Evolutionary conservation across 768 basidiomycete species (phyloP).

Genomic region (Lanmaoa pseudosensibilis): DNA sequence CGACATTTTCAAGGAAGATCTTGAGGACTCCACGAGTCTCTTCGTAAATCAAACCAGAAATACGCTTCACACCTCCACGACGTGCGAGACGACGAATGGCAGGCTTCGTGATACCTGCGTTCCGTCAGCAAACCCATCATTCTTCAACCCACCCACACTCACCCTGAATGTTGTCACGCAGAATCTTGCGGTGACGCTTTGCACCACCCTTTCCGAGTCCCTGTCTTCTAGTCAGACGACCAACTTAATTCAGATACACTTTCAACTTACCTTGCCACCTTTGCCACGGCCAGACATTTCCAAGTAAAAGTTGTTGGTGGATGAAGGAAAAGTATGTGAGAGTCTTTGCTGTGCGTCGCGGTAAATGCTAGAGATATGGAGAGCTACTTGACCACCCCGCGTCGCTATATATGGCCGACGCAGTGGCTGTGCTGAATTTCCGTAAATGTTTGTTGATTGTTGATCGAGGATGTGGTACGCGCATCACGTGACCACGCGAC

Average conservation of each 20-base stretch:
- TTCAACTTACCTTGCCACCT: slow-evolving; percentile 72
- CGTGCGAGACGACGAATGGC: slow-evolving; percentile 94
- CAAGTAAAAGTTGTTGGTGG: slow-evolving; percentile 2
- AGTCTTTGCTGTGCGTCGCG: slow-evolving; percentile 4
- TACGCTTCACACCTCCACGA: slow-evolving; percentile 95
- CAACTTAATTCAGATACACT: background rate
- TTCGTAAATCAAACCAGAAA: slow-evolving; percentile 83
- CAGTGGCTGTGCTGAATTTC: slow-evolving; percentile 34
- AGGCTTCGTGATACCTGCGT: slow-evolving; percentile 87
- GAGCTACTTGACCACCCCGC: background rate
- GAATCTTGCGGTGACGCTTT: slow-evolving; percentile 94
- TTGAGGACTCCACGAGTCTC: slow-evolving; percentile 89
- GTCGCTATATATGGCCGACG: slow-evolving; percentile 22
- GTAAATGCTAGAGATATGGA: slow-evolving; percentile 4
- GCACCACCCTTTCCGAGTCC: slow-evolving; percentile 97
- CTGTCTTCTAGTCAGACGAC: slow-evolving; percentile 32
- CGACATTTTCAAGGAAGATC: slow-evolving; percentile 90
- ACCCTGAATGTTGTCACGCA: slow-evolving; percentile 79
- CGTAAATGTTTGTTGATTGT: slow-evolving; percentile 27
- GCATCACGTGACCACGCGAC: slow-evolving; percentile 34
- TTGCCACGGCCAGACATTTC: slow-evolving; percentile 96
- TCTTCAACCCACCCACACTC: slow-evolving; percentile 19
- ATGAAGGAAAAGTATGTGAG: slow-evolving; percentile 6
- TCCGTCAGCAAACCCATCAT: background rate
- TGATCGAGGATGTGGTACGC: background rate